Conservation (phyloP, 169 alveolate genomes). For the Neospora caninum region DNA sequence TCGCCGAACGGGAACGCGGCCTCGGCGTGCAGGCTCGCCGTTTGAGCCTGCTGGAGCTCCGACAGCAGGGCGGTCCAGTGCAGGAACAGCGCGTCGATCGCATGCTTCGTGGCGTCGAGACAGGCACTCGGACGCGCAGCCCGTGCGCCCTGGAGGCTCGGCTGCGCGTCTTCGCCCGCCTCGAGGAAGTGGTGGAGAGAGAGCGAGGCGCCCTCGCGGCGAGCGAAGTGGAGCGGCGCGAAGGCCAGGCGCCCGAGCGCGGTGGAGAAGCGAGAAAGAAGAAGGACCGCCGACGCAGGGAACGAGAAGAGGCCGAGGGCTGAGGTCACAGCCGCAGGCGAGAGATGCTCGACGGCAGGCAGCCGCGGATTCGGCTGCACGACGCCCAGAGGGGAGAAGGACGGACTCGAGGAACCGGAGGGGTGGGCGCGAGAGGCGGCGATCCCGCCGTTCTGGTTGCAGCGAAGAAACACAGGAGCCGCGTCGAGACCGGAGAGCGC, state of each 20-base stretch:
- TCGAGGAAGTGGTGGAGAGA: background rate
- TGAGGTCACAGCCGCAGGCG: background rate
- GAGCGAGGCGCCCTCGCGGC: background rate
- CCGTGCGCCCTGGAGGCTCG: too few relatives aligned
- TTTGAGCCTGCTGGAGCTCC: background rate
- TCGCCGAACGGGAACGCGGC: background rate
- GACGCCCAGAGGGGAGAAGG: background rate
- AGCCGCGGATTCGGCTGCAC: background rate
- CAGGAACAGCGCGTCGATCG: background rate
- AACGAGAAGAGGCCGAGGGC: background rate
- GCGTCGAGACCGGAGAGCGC: constrained; percentile 37
- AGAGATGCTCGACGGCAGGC: background rate
- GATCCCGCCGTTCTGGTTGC: too few relatives aligned
- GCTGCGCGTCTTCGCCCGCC: background rate
- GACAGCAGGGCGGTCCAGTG: background rate
- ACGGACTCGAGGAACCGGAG: background rate
- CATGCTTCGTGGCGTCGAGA: background rate
- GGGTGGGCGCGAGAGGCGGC: background rate
- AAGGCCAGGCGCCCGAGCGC: background rate
- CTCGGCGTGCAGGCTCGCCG: background rate
- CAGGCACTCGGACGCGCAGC: constrained; percentile 8
- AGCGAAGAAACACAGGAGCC: background rate
- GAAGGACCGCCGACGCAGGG: constrained; percentile 15
- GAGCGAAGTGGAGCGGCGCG: background rate
- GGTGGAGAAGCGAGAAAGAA: background rate